These are phyloP conservation scores for Plasmodium chabaudi DNA, from an alignment of 169 alveolate genomes.

Conservation along the genomic window DNA sequence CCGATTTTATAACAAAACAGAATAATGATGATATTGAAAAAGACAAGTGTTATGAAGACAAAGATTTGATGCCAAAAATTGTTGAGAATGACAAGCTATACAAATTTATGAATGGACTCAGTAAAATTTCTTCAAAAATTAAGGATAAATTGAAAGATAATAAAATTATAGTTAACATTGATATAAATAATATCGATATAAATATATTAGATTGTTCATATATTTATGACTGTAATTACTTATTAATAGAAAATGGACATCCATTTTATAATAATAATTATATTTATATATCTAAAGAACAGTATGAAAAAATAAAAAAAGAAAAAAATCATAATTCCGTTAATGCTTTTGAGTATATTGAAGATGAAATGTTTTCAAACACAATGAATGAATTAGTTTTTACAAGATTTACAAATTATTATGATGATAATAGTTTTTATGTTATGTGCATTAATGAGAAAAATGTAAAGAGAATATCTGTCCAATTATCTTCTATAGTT, in stretches of 20 bases:
- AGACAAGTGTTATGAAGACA: not conserved
- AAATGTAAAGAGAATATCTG: conserved; percentile 50
- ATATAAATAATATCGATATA: conserved; percentile 44
- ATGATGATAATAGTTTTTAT: conserved; percentile 41
- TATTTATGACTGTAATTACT: conserved; percentile 60
- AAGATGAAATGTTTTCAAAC: conserved; percentile 25
- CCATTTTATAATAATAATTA: conserved; percentile 59
- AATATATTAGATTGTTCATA: conserved; percentile 58
- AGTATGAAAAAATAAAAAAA: conserved; percentile 41
- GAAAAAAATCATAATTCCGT: not conserved
- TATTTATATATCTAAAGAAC: conserved; percentile 47
- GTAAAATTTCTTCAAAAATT: conserved; percentile 19
- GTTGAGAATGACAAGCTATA: conserved; percentile 9
- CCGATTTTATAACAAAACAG: not conserved
- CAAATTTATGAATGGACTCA: conserved; percentile 26
- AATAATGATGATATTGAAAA: not conserved
- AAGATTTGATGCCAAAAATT: not conserved
- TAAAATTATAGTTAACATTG: conserved; percentile 30
- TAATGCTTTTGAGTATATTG: conserved; percentile 23
- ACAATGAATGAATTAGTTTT: conserved; percentile 29
- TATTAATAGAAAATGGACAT: conserved; percentile 38
- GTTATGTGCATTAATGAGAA: conserved; percentile 40
- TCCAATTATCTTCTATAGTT: conserved; percentile 20
- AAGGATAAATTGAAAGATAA: conserved; percentile 30
- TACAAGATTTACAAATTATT: conserved; percentile 36